Evolutionary conservation across 805 yeast species (phyloP).

Genomic region (Geotrichum ghanense): DNA sequence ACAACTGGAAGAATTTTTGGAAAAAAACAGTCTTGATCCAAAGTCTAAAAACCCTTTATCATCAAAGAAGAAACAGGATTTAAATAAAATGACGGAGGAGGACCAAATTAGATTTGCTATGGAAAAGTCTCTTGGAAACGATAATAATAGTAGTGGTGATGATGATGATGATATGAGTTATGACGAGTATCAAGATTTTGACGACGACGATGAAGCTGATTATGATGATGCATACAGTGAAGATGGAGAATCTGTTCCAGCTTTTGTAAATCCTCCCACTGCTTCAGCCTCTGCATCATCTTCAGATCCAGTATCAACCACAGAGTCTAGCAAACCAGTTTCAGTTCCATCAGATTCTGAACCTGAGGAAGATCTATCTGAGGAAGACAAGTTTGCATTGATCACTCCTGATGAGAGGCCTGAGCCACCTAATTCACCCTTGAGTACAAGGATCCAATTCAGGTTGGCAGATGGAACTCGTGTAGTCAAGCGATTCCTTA

Average conservation of each 20-base stretch:
- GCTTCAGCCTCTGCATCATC: conserved; percentile 5
- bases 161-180: conserved; percentile 23
- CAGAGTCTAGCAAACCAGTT: conserved; percentile 11
- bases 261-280: conserved; percentile 14
- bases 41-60: conserved; percentile 50
- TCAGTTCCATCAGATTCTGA: conserved; percentile 11
- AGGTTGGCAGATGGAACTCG: conserved; percentile 82
- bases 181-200: conserved; percentile 16
- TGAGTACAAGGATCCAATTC: conserved; percentile 73
- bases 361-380: conserved; percentile 8
- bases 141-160: conserved; percentile 21
- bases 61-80: conserved; percentile 36
- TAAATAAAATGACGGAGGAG: conserved; percentile 72
- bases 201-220: conserved; percentile 11
- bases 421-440: conserved; percentile 53
- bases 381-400: conserved; percentile 33
- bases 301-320: conserved; percentile 4
- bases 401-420: conserved; percentile 41
- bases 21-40: conserved; percentile 51
- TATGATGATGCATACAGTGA: conserved; percentile 9
- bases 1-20: conserved; percentile 61
- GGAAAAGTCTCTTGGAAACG: conserved; percentile 43
- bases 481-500: conserved; percentile 54
- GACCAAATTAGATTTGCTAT: conserved; percentile 73
- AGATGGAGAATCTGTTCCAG: conserved; percentile 18